Evolutionary conservation across 441 rosid genomes (phyloP).

Genomic region (Populus trichocarpa): DNA sequence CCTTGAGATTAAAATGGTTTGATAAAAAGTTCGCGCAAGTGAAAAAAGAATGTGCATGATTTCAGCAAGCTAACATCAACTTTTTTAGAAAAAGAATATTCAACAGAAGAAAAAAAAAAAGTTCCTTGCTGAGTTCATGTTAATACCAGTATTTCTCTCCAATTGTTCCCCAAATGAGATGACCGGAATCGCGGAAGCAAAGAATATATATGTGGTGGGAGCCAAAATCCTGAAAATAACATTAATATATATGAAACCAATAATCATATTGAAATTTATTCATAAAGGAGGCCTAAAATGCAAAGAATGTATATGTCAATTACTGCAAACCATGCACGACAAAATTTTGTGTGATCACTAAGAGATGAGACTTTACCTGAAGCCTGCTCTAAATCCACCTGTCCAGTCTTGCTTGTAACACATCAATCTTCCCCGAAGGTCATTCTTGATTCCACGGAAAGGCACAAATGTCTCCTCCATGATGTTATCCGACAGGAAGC

Average conservation of each 20-base stretch:
- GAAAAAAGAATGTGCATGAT: not conserved
- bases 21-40: not conserved
- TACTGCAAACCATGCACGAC: not conserved
- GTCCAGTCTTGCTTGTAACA: constrained; percentile 94
- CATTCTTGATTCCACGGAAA: constrained; percentile 73
- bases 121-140: not conserved
- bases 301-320: not conserved
- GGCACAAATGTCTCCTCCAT: constrained; percentile 93
- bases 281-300: not conserved
- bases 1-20: too few species aligned
- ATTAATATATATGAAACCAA: not conserved
- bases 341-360: not conserved
- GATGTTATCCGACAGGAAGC: not conserved
- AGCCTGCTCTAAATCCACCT: constrained; percentile 74
- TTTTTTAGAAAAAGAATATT: not conserved
- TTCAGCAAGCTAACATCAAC: not conserved
- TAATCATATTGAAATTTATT: not conserved
- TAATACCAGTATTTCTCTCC: constrained; percentile 81
- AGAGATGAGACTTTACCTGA: constrained; percentile 36
- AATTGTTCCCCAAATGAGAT: constrained; percentile 95
- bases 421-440: constrained; percentile 63
- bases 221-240: constrained; percentile 1
- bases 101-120: constrained; percentile 9
- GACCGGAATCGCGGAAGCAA: constrained; percentile 96
- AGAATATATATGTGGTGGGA: constrained; percentile 88